A percentile compares a stretch with the other conserved stretches of the same genome.
These are phyloP conservation scores for Aciculoconidium aculeatum DNA, from an alignment of 805 yeast species.

Conservation along the genomic window DNA sequence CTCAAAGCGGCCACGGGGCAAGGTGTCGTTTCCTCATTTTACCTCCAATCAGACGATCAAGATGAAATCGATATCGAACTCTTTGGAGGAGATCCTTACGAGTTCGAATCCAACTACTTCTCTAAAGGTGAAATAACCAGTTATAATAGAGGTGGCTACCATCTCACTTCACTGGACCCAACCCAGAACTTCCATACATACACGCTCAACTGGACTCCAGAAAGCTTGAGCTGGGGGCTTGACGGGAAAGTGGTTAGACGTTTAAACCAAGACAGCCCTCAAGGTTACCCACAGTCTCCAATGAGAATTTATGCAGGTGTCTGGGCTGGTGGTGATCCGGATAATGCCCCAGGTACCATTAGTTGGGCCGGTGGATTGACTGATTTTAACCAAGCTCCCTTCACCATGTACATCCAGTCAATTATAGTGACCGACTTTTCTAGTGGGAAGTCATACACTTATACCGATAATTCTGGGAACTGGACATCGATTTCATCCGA, in stretches of 20 bases:
- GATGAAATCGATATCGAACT: conserved; percentile 14
- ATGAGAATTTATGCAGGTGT: conserved; percentile 65
- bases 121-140: conserved; percentile 11
- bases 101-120: conserved; percentile 13
- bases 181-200: conserved; percentile 63
- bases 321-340: conserved; percentile 81
- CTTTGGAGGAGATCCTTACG: conserved; percentile 11
- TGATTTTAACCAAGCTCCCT: conserved; percentile 62
- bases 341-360: conserved; percentile 61
- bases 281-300: conserved; percentile 90
- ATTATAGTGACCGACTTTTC: conserved; percentile 67
- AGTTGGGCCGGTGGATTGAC: conserved; percentile 81
- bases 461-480: conserved; percentile 49
- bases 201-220: conserved; percentile 78
- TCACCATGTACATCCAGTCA: conserved; percentile 56
- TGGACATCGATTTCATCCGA: conserved; percentile 56
- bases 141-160: conserved; percentile 60
- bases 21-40: conserved; percentile 11
- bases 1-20: conserved; percentile 12
- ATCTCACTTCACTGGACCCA: conserved; percentile 49
- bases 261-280: conserved; percentile 41
- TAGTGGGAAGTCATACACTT: conserved; percentile 44
- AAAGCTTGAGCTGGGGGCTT: conserved; percentile 58
- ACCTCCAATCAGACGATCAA: conserved; percentile 12
- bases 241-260: conserved; percentile 70